Evolutionary conservation across 345 rosid species (phyloP).

Genomic region (Microcos paniculata): DNA sequence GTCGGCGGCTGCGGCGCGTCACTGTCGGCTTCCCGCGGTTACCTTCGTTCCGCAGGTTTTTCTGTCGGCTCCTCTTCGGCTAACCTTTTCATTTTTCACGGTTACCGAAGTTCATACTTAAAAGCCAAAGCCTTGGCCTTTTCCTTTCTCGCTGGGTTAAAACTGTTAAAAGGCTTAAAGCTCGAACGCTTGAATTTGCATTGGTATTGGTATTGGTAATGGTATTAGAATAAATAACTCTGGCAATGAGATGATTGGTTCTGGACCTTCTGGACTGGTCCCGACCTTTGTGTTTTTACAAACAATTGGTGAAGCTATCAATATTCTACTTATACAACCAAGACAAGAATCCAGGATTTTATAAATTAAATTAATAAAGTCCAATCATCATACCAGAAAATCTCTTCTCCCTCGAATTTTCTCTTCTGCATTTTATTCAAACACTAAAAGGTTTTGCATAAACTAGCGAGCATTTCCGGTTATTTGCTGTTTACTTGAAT

Average conservation of each 20-base stretch:
- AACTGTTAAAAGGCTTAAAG: not conserved
- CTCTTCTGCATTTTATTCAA: no score
- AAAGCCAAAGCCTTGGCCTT: not conserved
- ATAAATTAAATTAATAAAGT: no score
- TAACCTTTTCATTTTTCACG: not conserved
- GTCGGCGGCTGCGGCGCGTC: conserved; percentile 63
- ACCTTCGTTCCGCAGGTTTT: conserved; percentile 29
- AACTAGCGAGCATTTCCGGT: not conserved
- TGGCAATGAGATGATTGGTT: not conserved
- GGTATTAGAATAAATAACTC: no score
- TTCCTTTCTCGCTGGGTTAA: not conserved
- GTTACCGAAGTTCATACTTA: not conserved
- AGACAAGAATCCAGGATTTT: no score
- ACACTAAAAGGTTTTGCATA: no score
- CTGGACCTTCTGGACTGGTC: conserved; percentile 11
- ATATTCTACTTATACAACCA: not conserved
- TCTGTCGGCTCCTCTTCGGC: conserved; percentile 12
- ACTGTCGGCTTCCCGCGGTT: conserved; percentile 42
- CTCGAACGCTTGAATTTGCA: not conserved
- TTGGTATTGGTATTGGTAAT: no score
- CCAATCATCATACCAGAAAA: not conserved
- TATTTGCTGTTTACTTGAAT: not conserved
- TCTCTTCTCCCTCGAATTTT: not conserved
- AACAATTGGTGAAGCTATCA: conserved; percentile 4
- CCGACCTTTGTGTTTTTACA: conserved; percentile 10